Percentiles rank a stretch among this genome's conserved stretches.
Evolutionary conservation across 495 filamentous ascomycete species (phyloP).

Genomic region (Tuber umbilicatum): DNA sequence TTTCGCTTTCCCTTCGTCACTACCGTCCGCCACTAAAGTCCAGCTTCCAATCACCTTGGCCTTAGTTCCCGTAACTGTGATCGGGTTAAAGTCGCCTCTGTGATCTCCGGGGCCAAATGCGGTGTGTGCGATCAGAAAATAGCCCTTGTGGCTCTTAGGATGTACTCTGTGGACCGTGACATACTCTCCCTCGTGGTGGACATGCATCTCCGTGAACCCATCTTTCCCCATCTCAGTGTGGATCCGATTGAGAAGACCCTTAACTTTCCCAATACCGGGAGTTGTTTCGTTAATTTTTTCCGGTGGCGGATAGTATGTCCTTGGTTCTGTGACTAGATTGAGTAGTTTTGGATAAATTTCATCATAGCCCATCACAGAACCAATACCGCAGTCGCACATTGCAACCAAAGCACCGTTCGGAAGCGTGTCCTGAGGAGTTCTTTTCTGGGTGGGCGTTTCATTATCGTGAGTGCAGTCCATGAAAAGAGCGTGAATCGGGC

Average conservation of each 20-base stretch:
- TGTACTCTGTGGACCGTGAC: conserved; percentile 94
- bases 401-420: conserved; percentile 91
- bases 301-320: conserved; percentile 55
- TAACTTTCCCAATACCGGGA: conserved; percentile 81
- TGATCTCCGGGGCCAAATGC: conserved; percentile 82
- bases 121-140: conserved; percentile 91
- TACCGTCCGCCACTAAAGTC: conserved; percentile 74
- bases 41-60: conserved; percentile 76
- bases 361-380: conserved; percentile 98
- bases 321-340: conserved; percentile 80
- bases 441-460: conserved; percentile 89
- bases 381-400: conserved; percentile 90
- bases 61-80: conserved; percentile 64
- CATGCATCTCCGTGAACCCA: conserved; percentile 88
- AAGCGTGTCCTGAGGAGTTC: conserved; percentile 87
- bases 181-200: conserved; percentile 93
- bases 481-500: conserved; percentile 85
- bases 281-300: conserved; percentile 30
- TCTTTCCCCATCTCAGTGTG: conserved; percentile 91
- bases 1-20: conserved; percentile 56
- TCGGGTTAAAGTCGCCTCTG: conserved; percentile 66
- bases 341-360: conserved; percentile 89
- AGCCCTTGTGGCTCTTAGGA: conserved; percentile 78
- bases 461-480: conserved; percentile 99
- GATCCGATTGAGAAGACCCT: conserved; percentile 83